A percentile compares a stretch with the other conserved stretches of the same genome.
These are phyloP conservation scores for Begonia loranthoides DNA, from an alignment of 306 rosid genomes.

Conservation along the genomic window DNA sequence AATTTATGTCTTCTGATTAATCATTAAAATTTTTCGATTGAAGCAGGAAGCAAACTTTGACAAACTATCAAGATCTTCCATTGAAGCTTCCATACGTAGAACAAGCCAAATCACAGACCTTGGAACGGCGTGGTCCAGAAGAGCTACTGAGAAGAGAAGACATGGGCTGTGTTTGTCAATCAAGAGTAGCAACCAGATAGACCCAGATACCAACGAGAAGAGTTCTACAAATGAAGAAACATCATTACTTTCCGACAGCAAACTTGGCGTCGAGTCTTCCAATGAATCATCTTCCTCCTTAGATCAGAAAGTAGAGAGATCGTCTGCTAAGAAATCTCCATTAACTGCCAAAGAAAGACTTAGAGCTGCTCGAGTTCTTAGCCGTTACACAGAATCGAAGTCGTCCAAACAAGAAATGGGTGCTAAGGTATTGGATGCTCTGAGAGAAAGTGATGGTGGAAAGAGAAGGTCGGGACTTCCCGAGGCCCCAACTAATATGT, in stretches of 20 bases:
- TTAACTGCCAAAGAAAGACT: conserved; percentile 71
- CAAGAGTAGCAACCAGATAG: conserved; percentile 52
- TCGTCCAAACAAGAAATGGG: conserved; percentile 53
- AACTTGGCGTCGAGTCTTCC: conserved; percentile 16
- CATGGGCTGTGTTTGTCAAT: conserved; percentile 29
- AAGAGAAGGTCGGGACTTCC: conserved; percentile 77
- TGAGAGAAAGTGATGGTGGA: conserved; percentile 67
- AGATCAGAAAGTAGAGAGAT: conserved; percentile 19
- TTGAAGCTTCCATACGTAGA: conserved; percentile 35
- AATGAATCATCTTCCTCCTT: conserved; percentile 21
- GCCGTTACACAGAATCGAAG: conserved; percentile 42
- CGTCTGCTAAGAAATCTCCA: conserved; percentile 30
- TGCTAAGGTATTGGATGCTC: conserved; percentile 63
- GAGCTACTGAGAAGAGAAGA: conserved; percentile 27
- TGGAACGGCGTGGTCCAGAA: conserved; percentile 22
- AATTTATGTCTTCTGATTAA: conserved; percentile 10
- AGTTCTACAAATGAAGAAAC: conserved; percentile 23
- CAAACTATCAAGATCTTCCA: conserved; percentile 34
- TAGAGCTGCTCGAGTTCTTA: conserved; percentile 65
- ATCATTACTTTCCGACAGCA: conserved; percentile 14
- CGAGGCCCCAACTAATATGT: conserved; percentile 74
- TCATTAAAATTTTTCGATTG: conserved; percentile 20
- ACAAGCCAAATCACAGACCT: conserved; percentile 26
- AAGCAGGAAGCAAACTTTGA: conserved; percentile 46
- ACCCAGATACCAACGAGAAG: conserved; percentile 34